Evolutionary conservation across 2,329 filamentous ascomycete genomes (phyloP), one percentile per base, ranked within the genome.

Genomic region (Fusarium goolgardi): DNA sequence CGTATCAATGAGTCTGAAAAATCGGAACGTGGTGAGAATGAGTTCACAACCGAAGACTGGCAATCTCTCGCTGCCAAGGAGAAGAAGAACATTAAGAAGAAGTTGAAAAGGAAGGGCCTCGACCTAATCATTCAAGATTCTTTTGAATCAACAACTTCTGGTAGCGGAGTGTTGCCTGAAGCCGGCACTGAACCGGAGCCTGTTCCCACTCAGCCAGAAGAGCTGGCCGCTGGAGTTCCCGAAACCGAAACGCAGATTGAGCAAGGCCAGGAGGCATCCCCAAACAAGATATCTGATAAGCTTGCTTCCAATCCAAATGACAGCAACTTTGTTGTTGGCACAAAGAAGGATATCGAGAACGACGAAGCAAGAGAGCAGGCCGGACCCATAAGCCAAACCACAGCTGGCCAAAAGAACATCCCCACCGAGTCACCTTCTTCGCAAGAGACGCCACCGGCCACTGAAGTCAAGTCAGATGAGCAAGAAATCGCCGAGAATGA

Each of bases 21-120:
- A 10, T n/a, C 50, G 41, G 21, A 49, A 29, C 52, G 46, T 23
- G 44, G 43, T 29, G 60, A 66, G 18, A 47, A 53, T 27, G 58
- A 62, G 35, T 43, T 61, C 31, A 50, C 65, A 5, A 53, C 39
- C 5, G 58, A 70, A 27, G 60, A 60, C 27, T 73, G 71, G 71
- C 50, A 59, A 6, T 55, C 49, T 21, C 46, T 73, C 9, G 32
- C 47, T 23, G 50, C 41, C 12, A 72, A 70, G 50, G 71, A 73
- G 7, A 73, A 58, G 39, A 73, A 72, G 41, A 67, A 63, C 40
- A 70, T 73, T 4, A 73, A 59, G 32, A 73, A 69, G 43, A 67
- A 59, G 23, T 54, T 73, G 16, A 69, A 55, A 55, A 71, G 69
- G 55, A 60, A 67, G 52, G 67, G 55, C 6, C 55, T 73, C 4